phyloP scores from a whole-genome alignment of 352 stramenopile species.

The Phytophthora idaei region DNA sequence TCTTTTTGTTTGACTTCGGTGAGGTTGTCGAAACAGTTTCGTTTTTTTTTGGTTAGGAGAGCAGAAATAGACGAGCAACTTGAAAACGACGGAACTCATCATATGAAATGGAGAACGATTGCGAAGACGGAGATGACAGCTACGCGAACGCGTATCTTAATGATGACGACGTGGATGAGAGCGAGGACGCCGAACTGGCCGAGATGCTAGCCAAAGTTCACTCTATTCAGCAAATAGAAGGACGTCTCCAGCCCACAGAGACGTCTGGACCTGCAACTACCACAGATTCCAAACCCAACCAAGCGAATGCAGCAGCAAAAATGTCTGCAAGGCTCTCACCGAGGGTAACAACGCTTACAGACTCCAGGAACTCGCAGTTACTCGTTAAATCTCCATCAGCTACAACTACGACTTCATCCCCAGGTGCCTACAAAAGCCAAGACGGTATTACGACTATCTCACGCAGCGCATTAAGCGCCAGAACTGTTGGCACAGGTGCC shows the following conservation, averaged over 20 bases:
- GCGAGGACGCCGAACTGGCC: constrained; percentile 63
- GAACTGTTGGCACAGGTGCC: constrained; percentile 28
- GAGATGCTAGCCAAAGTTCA: constrained; percentile 81
- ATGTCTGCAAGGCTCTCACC: not conserved
- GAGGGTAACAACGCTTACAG: constrained; percentile 4
- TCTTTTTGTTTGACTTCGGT: not conserved
- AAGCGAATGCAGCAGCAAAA: constrained; percentile 8
- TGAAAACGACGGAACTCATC: not conserved
- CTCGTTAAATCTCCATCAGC: constrained; percentile 28
- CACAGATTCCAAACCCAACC: constrained; percentile 14
- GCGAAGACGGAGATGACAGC: constrained; percentile 37
- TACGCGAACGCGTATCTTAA: constrained; percentile 51
- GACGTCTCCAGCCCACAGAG: constrained; percentile 22
- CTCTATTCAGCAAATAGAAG: constrained; percentile 62
- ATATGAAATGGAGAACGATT: constrained; percentile 29
- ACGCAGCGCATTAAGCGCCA: constrained; percentile 31
- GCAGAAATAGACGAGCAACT: constrained; percentile 23
- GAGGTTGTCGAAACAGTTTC: not conserved
- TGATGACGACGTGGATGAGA: constrained; percentile 47
- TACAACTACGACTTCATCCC: not conserved
- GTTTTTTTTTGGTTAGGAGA: not conserved
- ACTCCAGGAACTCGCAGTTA: constrained; percentile 19
- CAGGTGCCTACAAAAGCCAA: constrained; percentile 33
- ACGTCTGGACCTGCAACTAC: constrained; percentile 14
- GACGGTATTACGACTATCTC: constrained; percentile 75